phyloP scores from a whole-genome alignment of 495 filamentous ascomycete genomes.

The Aspergillus biplanus region DNA sequence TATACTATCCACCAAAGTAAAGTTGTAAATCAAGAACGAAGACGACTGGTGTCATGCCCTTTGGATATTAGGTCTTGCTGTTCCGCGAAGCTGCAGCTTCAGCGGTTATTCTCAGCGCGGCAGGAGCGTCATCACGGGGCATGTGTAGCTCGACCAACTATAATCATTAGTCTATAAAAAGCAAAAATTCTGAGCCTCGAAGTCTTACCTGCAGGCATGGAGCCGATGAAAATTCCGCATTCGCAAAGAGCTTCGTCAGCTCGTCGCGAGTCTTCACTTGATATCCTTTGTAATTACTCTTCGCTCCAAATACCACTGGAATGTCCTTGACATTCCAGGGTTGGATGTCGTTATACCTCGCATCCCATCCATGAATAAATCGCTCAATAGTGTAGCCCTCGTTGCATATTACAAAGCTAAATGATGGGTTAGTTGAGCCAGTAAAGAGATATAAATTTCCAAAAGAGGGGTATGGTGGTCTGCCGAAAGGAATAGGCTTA shows the following conservation, averaged over 20 bases:
- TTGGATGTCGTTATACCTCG: constrained; percentile 77
- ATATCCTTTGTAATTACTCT: constrained; percentile 63
- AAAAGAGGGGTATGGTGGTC: constrained; percentile 6
- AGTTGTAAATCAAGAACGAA: no score
- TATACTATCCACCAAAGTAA: no score
- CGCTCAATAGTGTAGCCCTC: constrained; percentile 62
- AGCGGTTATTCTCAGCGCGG: constrained; percentile 65
- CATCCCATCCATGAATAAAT: constrained; percentile 66
- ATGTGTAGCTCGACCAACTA: constrained; percentile 89
- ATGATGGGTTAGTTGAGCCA: no score
- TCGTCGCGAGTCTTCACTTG: constrained; percentile 72
- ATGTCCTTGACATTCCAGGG: constrained; percentile 74
- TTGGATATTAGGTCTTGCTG: constrained; percentile 32
- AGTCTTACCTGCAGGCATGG: constrained; percentile 48
- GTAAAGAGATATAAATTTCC: constrained; percentile 6
- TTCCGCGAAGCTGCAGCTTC: constrained; percentile 70
- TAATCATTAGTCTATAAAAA: constrained; percentile 28
- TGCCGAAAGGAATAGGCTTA: constrained; percentile 37
- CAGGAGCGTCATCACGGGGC: constrained; percentile 77
- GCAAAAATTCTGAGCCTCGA: not conserved
- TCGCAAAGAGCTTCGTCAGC: constrained; percentile 66
- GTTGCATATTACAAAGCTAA: constrained; percentile 64
- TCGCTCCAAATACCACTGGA: constrained; percentile 68
- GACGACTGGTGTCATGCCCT: no score
- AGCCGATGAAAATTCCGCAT: constrained; percentile 63